Evolutionary conservation across 1,284 basidiomycete species (phyloP).

Genomic region (Cutaneotrichosporon sp.): DNA sequence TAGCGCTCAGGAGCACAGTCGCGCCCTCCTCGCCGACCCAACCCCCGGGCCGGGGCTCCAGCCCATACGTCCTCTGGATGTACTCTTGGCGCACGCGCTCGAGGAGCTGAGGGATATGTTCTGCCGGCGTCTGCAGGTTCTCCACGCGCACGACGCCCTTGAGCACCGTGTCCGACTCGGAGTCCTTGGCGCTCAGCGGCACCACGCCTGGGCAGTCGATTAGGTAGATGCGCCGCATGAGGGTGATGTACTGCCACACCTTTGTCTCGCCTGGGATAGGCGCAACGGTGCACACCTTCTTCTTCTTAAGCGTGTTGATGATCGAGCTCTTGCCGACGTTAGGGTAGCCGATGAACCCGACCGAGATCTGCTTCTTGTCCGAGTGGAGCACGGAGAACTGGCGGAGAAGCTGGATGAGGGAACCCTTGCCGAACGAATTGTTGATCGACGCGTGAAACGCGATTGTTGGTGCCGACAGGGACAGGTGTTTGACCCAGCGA

Average conservation of each 20-base stretch:
- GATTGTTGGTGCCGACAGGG: slow-evolving; percentile 88
- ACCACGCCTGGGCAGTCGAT: slow-evolving; percentile 99
- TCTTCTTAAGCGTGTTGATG: slow-evolving; percentile 98
- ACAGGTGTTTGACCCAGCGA: slow-evolving; percentile 93
- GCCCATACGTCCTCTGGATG: slow-evolving; percentile 81
- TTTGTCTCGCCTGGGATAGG: slow-evolving; percentile 98
- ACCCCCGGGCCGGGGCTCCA: slow-evolving; percentile 56
- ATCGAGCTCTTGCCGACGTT: slow-evolving; percentile 97
- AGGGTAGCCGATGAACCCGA: slow-evolving; percentile 96
- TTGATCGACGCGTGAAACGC: slow-evolving; percentile 99
- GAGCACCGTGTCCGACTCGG: slow-evolving; percentile 86
- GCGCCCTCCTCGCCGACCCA: slow-evolving; percentile 53
- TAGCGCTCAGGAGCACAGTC: slow-evolving; percentile 73
- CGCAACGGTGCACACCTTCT: slow-evolving; percentile 95
- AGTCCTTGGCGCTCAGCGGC: slow-evolving; percentile 82
- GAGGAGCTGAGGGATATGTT: slow-evolving; percentile 86
- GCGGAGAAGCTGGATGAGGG: slow-evolving; percentile 91
- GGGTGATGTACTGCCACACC: slow-evolving; percentile 99
- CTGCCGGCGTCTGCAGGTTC: slow-evolving; percentile 86
- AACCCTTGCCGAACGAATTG: slow-evolving; percentile 98
- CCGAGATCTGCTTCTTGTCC: slow-evolving; percentile 98
- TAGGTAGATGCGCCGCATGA: slow-evolving; percentile 93
- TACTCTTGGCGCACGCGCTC: slow-evolving; percentile 87
- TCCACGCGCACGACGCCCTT: slow-evolving; percentile 98
- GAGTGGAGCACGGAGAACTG: slow-evolving; percentile 96